Evolutionary conservation across 1,139 yeast species (phyloP).

Genomic region (Lodderomyces pseudojiufengensis): DNA sequence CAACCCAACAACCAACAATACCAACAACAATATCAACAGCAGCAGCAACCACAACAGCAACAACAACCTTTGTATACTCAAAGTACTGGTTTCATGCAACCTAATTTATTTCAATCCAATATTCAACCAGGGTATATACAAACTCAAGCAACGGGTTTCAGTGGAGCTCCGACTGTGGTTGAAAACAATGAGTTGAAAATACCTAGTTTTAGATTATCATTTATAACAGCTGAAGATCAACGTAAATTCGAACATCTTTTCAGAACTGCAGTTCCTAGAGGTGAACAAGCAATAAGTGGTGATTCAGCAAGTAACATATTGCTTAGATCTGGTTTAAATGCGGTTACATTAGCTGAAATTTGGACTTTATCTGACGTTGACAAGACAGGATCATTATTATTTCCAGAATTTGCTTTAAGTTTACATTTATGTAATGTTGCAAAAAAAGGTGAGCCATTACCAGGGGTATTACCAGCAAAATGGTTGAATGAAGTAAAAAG

Average conservation of each 20-base stretch:
- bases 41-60: slow-evolving; percentile 12
- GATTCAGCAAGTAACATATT: slow-evolving; percentile 76
- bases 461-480: slow-evolving; percentile 65
- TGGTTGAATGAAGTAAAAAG: slow-evolving; percentile 81
- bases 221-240: slow-evolving; percentile 83
- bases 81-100: slow-evolving; percentile 29
- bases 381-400: slow-evolving; percentile 77
- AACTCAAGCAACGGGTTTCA: slow-evolving; percentile 38
- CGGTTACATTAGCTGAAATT: slow-evolving; percentile 75
- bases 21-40: slow-evolving; percentile 10
- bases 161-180: slow-evolving; percentile 23
- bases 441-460: slow-evolving; percentile 73
- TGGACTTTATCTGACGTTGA: slow-evolving; percentile 91
- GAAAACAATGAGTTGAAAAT: slow-evolving; percentile 46
- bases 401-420: slow-evolving; percentile 94
- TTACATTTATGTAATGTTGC: slow-evolving; percentile 82
- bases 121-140: slow-evolving; percentile 31
- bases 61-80: slow-evolving; percentile 22
- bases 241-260: slow-evolving; percentile 79
- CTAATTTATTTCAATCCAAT: slow-evolving; percentile 16
- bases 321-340: slow-evolving; percentile 73
- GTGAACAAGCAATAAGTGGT: slow-evolving; percentile 75
- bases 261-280: slow-evolving; percentile 69
- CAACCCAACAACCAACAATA: slow-evolving; percentile 20
- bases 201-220: slow-evolving; percentile 71